Evolutionary conservation across 225 moss, liverwort and hornwort species (phyloP), one percentile per base, ranked within the genome.

Genomic region (Antitrichia curtipendula): DNA sequence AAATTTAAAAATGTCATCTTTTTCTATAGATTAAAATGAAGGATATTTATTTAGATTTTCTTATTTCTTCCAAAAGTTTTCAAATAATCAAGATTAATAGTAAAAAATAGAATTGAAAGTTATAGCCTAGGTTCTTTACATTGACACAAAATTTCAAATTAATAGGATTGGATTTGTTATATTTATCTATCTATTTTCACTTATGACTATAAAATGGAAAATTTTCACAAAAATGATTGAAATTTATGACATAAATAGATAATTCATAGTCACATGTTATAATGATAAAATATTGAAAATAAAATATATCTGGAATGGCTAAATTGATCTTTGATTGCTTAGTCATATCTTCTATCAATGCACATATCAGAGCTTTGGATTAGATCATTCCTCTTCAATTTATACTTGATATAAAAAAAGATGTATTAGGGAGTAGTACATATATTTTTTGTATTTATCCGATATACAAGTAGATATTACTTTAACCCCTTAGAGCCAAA

Each of bases 381-480:
- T 20, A 12, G 12, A 66, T 22, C 22, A 38, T 22, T 22, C 12
- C 22, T 3, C 4, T 6, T 3, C 0, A 13, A 10, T 7, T 38
- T 38, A 21, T 66, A 4, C 4, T 66, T n/a, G 12, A n/a, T n/a
- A 4, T 6, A 66, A n/a, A 11, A n/a, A 10, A 36, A 36, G 20
- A 65, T 36, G 6, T 36, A n/a, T 22, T 7, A 7, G 7, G 12
- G 7, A 21, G 14, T 66, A 7, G 7, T 66, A 7, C 0, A 0
- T 1, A n/a, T 21, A 5, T n/a, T 63, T n/a, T 0, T n/a, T 65
- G 8, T 20, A 65, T 36, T 36, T n/a, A 36, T 36, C 6, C 0
- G 12, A n/a, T 3, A n/a, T 12, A 36, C 0, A 15, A 2, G 12
- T 4, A 4, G 2, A 3, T 66, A 38, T 22, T 66, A 21, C 11